Evolutionary conservation across 352 stramenopile species (phyloP).

Genomic region (Globisporangium spiculum): DNA sequence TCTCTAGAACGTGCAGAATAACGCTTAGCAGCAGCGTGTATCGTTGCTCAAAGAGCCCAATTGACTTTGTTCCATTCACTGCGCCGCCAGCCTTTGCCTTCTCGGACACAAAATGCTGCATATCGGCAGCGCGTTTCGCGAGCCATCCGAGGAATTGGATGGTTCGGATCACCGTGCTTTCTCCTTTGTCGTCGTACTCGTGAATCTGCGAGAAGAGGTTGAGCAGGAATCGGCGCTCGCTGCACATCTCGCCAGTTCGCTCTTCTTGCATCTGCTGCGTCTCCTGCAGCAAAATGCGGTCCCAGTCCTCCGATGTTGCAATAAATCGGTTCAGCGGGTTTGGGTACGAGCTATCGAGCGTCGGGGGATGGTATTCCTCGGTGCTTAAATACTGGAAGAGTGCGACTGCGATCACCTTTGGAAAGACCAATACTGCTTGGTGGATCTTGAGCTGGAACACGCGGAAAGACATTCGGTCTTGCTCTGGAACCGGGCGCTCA

Average conservation of each 20-base stretch:
- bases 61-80: conserved; percentile 18
- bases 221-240: conserved; percentile 72
- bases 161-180: conserved; percentile 79
- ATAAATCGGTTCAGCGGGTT: conserved; percentile 59
- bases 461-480: conserved; percentile 85
- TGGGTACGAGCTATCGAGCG: conserved; percentile 39
- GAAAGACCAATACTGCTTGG: conserved; percentile 71
- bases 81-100: conserved; percentile 10
- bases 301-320: conserved; percentile 45
- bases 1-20: conserved; percentile 80
- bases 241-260: conserved; percentile 62
- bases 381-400: conserved; percentile 79
- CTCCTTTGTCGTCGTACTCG: conserved; percentile 86
- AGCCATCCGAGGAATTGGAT: conserved; percentile 84
- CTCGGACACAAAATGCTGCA: conserved; percentile 50
- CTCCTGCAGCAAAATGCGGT: conserved; percentile 54
- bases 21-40: conserved; percentile 76
- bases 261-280: conserved; percentile 64
- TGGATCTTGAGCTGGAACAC: conserved; percentile 86
- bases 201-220: conserved; percentile 85
- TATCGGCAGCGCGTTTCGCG: conserved; percentile 56
- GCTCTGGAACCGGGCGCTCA: conserved; percentile 73
- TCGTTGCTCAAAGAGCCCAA: conserved; percentile 32
- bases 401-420: conserved; percentile 53
- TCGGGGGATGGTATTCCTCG: conserved; percentile 59